Conservation (phyloP, 2,329 filamentous ascomycete species). For the Allantophomopsis lycopodina region DNA sequence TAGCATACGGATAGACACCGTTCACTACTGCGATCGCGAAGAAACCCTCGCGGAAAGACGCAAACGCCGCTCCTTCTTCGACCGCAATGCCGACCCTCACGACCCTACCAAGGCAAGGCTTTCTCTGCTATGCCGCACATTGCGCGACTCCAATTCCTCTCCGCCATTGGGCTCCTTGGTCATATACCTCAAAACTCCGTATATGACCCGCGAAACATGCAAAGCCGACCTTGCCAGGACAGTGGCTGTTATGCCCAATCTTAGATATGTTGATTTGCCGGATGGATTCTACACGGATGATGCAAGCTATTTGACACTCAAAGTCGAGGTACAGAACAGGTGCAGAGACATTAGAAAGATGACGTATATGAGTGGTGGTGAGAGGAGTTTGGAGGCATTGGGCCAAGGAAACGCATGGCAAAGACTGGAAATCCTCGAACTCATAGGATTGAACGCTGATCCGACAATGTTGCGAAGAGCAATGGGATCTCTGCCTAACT, state of each 20-base stretch:
- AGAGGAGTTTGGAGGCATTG: conserved; percentile 62
- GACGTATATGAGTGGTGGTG: conserved; percentile 68
- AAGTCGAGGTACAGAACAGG: conserved; percentile 70
- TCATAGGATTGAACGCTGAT: conserved; percentile 56
- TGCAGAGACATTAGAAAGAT: conserved; percentile 82
- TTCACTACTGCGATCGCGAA: conserved; percentile 89
- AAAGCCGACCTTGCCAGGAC: conserved; percentile 76
- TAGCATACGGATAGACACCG: conserved; percentile 82
- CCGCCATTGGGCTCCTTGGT: conserved; percentile 49
- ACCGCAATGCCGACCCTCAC: conserved; percentile 66
- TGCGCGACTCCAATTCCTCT: conserved; percentile 56
- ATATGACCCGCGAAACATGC: conserved; percentile 80
- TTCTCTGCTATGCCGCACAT: conserved; percentile 65
- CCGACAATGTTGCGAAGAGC: conserved; percentile 57
- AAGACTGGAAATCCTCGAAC: conserved; percentile 58
- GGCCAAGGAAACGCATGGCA: conserved; percentile 53
- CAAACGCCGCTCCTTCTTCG: conserved; percentile 58
- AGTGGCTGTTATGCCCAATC: conserved; percentile 70
- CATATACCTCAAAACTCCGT: conserved; percentile 74
- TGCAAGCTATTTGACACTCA: conserved; percentile 56
- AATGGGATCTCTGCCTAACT: conserved; percentile 48
- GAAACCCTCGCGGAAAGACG: conserved; percentile 67
- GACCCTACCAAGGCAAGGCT: conserved; percentile 68
- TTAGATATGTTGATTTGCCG: conserved; percentile 82
- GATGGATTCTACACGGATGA: conserved; percentile 81